phyloP scores from a whole-genome alignment of 257 asterid genomes.

The Phtheirospermum japonicum region DNA sequence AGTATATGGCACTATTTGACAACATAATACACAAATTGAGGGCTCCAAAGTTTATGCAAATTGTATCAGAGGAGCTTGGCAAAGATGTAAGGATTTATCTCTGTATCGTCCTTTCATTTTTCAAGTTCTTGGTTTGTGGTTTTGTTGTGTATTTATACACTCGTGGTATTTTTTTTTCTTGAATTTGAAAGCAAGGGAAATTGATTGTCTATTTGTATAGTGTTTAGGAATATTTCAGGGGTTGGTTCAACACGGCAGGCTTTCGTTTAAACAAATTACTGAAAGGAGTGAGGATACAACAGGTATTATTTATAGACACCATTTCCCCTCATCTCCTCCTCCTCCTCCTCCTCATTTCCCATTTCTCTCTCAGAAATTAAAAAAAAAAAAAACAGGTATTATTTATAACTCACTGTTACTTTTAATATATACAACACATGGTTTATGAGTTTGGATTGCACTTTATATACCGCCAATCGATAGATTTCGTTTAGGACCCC shows the following conservation, averaged over 20 bases:
- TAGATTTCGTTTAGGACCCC: no score
- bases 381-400: constrained; percentile 36
- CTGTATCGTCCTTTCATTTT: not conserved
- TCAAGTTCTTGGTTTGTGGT: constrained; percentile 6
- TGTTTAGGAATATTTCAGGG: constrained; percentile 65
- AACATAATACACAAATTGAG: constrained; percentile 69
- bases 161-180: no score
- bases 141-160: constrained; percentile 17
- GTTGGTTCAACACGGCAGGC: constrained; percentile 91
- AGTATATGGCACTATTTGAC: constrained; percentile 69
- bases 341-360: no score
- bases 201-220: constrained; percentile 35
- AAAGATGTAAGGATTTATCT: constrained; percentile 43
- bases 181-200: not conserved
- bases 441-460: no score
- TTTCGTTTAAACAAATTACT: constrained; percentile 59
- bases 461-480: no score
- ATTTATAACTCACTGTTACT: no score
- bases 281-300: constrained; percentile 54
- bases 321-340: no score
- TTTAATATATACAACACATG: no score
- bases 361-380: no score
- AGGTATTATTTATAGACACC: constrained; percentile 28
- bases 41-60: constrained; percentile 63
- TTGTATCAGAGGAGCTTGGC: constrained; percentile 74